Evolutionary conservation across 345 rosid genomes (phyloP).

Genomic region (Pugionium cornutum): DNA sequence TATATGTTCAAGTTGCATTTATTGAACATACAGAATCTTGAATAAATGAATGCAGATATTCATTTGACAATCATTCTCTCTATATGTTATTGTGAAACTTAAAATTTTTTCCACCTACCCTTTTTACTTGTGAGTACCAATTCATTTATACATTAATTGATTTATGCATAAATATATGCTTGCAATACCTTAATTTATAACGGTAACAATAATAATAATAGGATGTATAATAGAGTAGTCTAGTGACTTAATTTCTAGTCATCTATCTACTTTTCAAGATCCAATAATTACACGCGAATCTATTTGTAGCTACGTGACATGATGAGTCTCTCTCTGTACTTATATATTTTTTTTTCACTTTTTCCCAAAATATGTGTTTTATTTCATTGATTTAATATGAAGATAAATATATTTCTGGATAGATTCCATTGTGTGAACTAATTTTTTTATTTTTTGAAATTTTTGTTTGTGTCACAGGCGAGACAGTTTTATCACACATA

Average conservation of each 20-base stretch:
- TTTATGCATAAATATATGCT: slow-evolving; percentile 26
- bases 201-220: slow-evolving; percentile 18
- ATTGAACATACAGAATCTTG: slow-evolving; percentile 45
- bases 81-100: slow-evolving; percentile 31
- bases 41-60: slow-evolving; percentile 32
- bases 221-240: slow-evolving; percentile 29
- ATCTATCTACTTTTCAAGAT: slow-evolving; percentile 40
- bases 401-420: slow-evolving; percentile 29
- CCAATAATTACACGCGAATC: slow-evolving; percentile 45
- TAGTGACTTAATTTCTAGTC: slow-evolving; percentile 30
- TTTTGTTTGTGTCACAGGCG: slow-evolving; percentile 49
- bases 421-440: slow-evolving; percentile 32
- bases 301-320: slow-evolving; percentile 45
- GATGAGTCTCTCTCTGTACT: slow-evolving; percentile 39
- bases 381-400: slow-evolving; percentile 17
- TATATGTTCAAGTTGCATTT: slow-evolving; percentile 62
- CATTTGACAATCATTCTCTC: slow-evolving; percentile 46
- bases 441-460: not conserved
- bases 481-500: slow-evolving; percentile 77
- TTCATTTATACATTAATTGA: slow-evolving; percentile 5
- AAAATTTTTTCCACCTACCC: slow-evolving; percentile 37
- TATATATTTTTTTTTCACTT: slow-evolving; percentile 18
- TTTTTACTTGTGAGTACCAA: slow-evolving; percentile 16
- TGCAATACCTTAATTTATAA: slow-evolving; percentile 6
- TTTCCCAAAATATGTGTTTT: slow-evolving; percentile 31